Percentiles rank a stretch among this genome's conserved stretches.
phyloP scores from a whole-genome alignment of 108 stramenopile genomes.

The Craspedostauros australis region DNA sequence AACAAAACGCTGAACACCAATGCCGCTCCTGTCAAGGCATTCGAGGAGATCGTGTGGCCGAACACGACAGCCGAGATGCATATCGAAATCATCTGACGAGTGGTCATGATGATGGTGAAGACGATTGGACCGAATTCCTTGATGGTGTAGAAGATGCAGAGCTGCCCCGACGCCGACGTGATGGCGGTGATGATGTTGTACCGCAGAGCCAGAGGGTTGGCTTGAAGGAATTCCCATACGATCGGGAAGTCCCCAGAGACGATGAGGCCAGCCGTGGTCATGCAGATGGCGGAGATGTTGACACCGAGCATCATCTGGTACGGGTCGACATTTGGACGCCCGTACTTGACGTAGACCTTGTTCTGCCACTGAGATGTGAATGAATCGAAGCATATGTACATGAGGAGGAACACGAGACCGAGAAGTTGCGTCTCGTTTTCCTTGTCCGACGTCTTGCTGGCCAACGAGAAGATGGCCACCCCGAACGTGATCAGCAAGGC shows the following conservation, averaged over 20 bases:
- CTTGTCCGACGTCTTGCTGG: slow-evolving; percentile 47
- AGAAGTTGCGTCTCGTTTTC: slow-evolving; percentile 65
- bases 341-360: slow-evolving; percentile 92
- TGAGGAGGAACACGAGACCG: slow-evolving; percentile 87
- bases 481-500: slow-evolving; percentile 91
- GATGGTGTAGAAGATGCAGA: slow-evolving; percentile 96
- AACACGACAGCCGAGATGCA: slow-evolving; percentile 89
- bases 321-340: slow-evolving; percentile 76
- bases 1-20: slow-evolving; percentile 93
- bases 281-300: slow-evolving; percentile 90
- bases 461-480: slow-evolving; percentile 84
- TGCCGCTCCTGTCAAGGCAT: slow-evolving; percentile 70
- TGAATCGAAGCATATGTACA: slow-evolving; percentile 94
- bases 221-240: slow-evolving; percentile 83
- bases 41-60: slow-evolving; percentile 73
- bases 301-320: slow-evolving; percentile 99
- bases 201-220: slow-evolving; percentile 69
- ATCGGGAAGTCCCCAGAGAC: slow-evolving; percentile 87
- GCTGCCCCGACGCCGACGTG: slow-evolving; percentile 91
- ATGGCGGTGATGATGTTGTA: slow-evolving; percentile 95
- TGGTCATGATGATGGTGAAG: slow-evolving; percentile 99
- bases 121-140: slow-evolving; percentile 98
- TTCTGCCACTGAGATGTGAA: slow-evolving; percentile 99
- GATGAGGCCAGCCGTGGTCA: slow-evolving; percentile 87
- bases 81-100: slow-evolving; percentile 94